phyloP scores from a whole-genome alignment of 495 filamentous ascomycete genomes.

The Daldinia bambusicola region DNA sequence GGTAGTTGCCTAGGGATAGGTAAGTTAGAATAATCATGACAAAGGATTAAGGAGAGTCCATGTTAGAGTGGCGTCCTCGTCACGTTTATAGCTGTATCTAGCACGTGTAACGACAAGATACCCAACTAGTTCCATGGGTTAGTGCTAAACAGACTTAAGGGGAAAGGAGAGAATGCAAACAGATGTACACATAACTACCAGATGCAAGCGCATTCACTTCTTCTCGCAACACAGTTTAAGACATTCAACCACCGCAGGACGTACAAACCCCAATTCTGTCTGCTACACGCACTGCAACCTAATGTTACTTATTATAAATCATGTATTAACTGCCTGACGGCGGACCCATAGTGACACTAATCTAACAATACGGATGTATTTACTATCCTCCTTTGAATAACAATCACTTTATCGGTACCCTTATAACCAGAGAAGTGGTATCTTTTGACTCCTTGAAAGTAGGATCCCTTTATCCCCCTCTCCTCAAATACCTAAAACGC shows the following conservation, averaged over 20 bases:
- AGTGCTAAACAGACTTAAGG: no score
- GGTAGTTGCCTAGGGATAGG: no score
- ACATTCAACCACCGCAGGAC: not conserved
- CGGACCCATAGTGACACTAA: not conserved
- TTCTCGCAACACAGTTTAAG: no score
- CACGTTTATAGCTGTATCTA: no score
- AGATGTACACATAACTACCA: no score
- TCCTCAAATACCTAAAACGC: constrained; percentile 9
- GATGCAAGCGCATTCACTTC: no score
- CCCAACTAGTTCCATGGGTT: no score
- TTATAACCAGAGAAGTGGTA: constrained; percentile 30
- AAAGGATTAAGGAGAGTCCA: no score
- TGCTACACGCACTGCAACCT: not conserved
- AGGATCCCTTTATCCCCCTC: not conserved
- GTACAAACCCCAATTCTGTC: not conserved
- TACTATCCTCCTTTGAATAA: not conserved
- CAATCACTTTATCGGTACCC: not conserved
- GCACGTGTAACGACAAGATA: no score
- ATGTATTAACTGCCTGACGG: constrained; percentile 1
- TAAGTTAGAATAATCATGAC: no score
- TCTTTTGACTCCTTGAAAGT: constrained; percentile 23
- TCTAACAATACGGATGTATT: not conserved
- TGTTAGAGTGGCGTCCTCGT: no score
- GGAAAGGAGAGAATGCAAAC: no score
- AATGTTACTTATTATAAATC: not conserved